These are phyloP conservation scores for Gossypium ekmanianum DNA, from an alignment of 345 rosid genomes.

Conservation along the genomic window DNA sequence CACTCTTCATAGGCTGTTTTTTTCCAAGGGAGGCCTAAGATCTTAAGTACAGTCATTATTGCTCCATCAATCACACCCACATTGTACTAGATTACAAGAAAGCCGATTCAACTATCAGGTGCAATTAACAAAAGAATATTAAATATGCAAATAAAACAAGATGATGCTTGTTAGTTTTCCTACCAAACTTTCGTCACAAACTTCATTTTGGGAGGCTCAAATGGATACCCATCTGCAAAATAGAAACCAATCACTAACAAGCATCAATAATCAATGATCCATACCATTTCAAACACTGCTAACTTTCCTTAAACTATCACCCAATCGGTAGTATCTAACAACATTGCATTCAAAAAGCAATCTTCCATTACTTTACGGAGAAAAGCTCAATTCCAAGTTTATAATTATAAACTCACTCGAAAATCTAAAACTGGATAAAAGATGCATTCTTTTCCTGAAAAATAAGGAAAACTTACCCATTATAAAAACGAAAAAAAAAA, in stretches of 20 bases:
- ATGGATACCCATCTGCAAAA: conserved; percentile 94
- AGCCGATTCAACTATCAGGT: neutral
- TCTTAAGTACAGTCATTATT: neutral
- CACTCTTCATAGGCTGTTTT: neutral
- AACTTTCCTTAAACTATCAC: neutral
- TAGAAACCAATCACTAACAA: conserved; percentile 21
- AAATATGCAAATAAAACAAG: neutral
- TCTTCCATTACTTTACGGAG: neutral
- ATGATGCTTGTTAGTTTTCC: conserved; percentile 23
- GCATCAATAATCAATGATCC: neutral
- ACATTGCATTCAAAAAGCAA: neutral
- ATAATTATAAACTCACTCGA: neutral
- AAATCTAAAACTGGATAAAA: neutral
- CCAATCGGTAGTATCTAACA: neutral
- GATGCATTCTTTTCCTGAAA: neutral
- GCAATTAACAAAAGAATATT: neutral
- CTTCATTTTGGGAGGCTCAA: conserved; percentile 99
- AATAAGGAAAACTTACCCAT: neutral
- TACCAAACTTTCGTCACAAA: conserved; percentile 98
- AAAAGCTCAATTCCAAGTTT: neutral
- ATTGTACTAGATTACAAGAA: neutral
- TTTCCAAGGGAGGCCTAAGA: neutral
- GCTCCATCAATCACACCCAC: neutral
- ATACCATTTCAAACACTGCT: neutral
- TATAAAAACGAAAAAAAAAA: neutral